These are phyloP conservation scores for Persicaria tinctoria DNA, from an alignment of 148 eudicot species.

Conservation along the genomic window DNA sequence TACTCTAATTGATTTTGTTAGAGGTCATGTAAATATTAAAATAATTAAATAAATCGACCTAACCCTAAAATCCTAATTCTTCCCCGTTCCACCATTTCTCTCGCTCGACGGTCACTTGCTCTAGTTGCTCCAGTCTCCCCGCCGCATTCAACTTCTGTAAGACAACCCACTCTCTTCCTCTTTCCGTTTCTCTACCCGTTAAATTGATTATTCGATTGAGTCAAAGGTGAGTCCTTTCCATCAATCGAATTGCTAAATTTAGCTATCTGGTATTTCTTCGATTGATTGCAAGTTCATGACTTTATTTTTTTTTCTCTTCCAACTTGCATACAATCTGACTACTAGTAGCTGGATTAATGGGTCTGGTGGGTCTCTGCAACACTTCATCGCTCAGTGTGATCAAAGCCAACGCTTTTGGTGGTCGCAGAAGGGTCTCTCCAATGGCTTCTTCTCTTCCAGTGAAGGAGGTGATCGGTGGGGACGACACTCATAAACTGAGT, in stretches of 20 bases:
- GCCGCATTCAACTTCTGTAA: background rate
- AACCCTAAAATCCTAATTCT: no score
- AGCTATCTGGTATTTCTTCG: background rate
- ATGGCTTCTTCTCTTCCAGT: conserved; percentile 57
- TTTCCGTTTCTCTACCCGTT: background rate
- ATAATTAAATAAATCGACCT: no score
- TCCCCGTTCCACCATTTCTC: no score
- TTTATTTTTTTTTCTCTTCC: background rate
- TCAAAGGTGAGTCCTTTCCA: background rate
- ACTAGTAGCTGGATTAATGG: conserved; percentile 32
- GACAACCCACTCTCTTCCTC: background rate
- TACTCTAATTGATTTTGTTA: no score
- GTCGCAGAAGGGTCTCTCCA: conserved; percentile 32
- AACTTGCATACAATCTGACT: background rate
- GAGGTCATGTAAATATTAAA: no score
- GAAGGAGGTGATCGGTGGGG: conserved; percentile 23
- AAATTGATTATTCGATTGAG: background rate
- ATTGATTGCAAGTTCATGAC: background rate
- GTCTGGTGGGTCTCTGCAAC: conserved; percentile 45
- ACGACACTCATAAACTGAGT: conserved; percentile 23
- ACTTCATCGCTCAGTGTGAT: conserved; percentile 33
- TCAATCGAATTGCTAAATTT: background rate
- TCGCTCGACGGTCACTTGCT: no score
- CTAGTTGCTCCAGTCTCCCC: no score
- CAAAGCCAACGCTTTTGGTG: conserved; percentile 24